Conservation (phyloP, 495 filamentous ascomycete genomes). For the Chaetomidium leptoderma region DNA sequence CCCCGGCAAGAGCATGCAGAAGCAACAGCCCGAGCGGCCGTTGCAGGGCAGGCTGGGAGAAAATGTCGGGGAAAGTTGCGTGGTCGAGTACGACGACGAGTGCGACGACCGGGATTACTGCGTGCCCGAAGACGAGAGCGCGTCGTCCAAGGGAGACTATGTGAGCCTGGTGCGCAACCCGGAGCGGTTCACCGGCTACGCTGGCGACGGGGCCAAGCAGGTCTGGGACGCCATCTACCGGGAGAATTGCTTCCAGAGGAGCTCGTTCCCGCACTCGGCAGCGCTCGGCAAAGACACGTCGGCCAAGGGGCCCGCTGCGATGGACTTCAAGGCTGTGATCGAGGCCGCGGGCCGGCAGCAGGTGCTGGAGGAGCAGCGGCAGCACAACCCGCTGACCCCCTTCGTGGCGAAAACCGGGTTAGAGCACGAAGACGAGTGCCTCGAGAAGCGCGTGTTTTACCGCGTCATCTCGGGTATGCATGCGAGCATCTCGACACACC, state of each 20-base stretch:
- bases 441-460: conserved; percentile 98
- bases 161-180: conserved; percentile 91
- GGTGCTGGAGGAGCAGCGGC: conserved; percentile 47
- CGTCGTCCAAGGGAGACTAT: conserved; percentile 86
- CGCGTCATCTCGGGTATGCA: conserved; percentile 96
- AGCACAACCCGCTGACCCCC: conserved; percentile 47
- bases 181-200: conserved; percentile 91
- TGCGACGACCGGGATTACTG: conserved; percentile 97
- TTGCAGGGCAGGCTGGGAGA: conserved; percentile 80
- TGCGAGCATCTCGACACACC: conserved; percentile 88
- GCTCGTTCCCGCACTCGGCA: conserved; percentile 50
- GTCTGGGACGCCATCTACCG: conserved; percentile 97
- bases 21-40: conserved; percentile 64
- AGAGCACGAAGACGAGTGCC: conserved; percentile 80
- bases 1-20: conserved; percentile 67
- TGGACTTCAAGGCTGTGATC: conserved; percentile 79
- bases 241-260: conserved; percentile 92
- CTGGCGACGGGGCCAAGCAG: conserved; percentile 72
- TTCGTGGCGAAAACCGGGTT: conserved; percentile 52
- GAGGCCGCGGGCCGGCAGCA: conserved; percentile 66
- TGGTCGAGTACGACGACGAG: conserved; percentile 96
- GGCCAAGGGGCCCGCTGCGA: conserved; percentile 60
- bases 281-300: conserved; percentile 37
- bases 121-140: conserved; percentile 89
- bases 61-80: conserved; percentile 87